Evolutionary conservation across 129 eudicot species (phyloP).

Genomic region (Chrysanthemum seticuspe): DNA sequence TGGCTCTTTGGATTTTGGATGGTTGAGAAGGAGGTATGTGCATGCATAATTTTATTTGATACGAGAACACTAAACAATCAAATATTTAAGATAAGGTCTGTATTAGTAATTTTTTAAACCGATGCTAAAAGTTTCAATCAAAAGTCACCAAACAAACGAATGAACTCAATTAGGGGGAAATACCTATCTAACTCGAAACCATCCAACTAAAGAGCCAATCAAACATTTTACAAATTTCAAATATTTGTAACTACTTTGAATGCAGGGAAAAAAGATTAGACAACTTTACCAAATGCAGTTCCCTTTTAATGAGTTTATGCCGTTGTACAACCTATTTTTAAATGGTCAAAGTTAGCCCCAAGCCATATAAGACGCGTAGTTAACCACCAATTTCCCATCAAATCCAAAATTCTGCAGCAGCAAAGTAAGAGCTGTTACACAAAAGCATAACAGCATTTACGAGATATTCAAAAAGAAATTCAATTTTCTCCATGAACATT

Average conservation of each 20-base stretch:
- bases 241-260: constrained; percentile 1
- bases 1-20: too few species aligned
- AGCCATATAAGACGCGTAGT: constrained; percentile 94
- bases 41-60: not conserved
- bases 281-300: constrained; percentile 20
- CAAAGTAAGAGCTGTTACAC: constrained; percentile 17
- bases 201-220: constrained; percentile 8
- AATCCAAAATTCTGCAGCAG: constrained; percentile 84
- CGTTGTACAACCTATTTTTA: constrained; percentile 19
- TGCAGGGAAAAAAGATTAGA: constrained; percentile 11
- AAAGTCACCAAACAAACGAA: constrained; percentile 18
- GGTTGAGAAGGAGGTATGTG: too few species aligned
- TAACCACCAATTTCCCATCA: constrained; percentile 92
- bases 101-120: not conserved
- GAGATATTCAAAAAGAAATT: not conserved
- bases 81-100: not conserved
- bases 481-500: not conserved
- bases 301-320: constrained; percentile 8
- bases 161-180: not conserved
- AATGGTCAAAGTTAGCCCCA: constrained; percentile 69
- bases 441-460: constrained; percentile 9
- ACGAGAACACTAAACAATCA: not conserved
- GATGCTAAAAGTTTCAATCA: constrained; percentile 16
- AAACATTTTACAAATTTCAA: constrained; percentile 2
- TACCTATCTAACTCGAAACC: not conserved